Conservation (phyloP, 148 eudicot species). For the Pharnaceum exiguum region DNA sequence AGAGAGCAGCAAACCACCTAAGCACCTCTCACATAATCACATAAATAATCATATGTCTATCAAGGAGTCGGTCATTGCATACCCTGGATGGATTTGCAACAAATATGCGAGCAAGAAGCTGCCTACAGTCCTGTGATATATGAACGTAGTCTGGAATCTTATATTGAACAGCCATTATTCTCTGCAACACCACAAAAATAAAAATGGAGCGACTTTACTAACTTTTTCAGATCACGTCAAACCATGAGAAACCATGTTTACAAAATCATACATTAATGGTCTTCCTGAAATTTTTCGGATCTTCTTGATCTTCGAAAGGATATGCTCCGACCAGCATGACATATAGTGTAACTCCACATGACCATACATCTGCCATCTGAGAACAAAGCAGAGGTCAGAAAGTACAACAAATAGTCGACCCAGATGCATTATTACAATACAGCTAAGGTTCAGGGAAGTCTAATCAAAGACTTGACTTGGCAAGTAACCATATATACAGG, state of each 20-base stretch:
- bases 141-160: conserved; percentile 92
- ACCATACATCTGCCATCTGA: conserved; percentile 86
- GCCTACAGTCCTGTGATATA: conserved; percentile 80
- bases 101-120: conserved; percentile 81
- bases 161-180: conserved; percentile 82
- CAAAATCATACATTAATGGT: conserved; percentile 57
- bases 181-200: conserved; percentile 33
- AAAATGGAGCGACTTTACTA: background rate
- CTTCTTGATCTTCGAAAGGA: conserved; percentile 87
- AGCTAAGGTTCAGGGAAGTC: too few species aligned
- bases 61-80: too few species aligned
- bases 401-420: too few species aligned
- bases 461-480: too few species aligned
- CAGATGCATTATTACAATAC: too few species aligned
- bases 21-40: too few species aligned
- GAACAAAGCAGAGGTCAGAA: background rate
- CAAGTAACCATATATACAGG: too few species aligned
- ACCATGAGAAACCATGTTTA: background rate
- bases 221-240: background rate
- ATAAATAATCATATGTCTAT: too few species aligned
- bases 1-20: too few species aligned
- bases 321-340: conserved; percentile 90
- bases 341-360: conserved; percentile 82
- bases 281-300: conserved; percentile 82
- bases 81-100: conserved; percentile 71